These are phyloP conservation scores for Panus rudis DNA, from an alignment of 768 basidiomycete species.

Conservation along the genomic window DNA sequence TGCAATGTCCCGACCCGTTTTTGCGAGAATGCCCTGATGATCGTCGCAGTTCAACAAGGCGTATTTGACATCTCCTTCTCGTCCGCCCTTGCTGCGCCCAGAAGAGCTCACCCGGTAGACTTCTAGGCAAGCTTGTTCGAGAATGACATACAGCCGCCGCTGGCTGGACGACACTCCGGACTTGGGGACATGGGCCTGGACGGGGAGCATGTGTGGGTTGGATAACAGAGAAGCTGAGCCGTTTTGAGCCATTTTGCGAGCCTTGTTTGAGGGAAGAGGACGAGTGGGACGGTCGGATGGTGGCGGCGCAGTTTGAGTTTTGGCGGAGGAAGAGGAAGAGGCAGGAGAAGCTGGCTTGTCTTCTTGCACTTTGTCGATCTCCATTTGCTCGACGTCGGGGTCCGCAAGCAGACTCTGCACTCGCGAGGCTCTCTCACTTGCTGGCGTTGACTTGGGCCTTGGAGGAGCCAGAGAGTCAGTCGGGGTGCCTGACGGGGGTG, in stretches of 20 bases:
- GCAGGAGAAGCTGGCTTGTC: slow-evolving; percentile 10
- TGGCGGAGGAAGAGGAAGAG: slow-evolving; percentile 11
- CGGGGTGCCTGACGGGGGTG: slow-evolving; percentile 18
- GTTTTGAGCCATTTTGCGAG: slow-evolving; percentile 44
- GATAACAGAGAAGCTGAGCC: slow-evolving; percentile 43
- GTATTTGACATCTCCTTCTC: slow-evolving; percentile 83
- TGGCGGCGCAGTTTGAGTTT: slow-evolving; percentile 10
- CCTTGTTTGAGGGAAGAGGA: slow-evolving; percentile 48
- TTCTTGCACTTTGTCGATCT: slow-evolving; percentile 25
- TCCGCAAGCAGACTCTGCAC: slow-evolving; percentile 22
- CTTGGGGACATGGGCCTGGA: slow-evolving; percentile 70
- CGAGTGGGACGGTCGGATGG: slow-evolving; percentile 49
- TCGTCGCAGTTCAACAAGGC: slow-evolving; percentile 97
- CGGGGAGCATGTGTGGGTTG: slow-evolving; percentile 77
- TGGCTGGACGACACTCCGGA: slow-evolving; percentile 40
- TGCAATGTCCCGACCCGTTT: slow-evolving; percentile 95
- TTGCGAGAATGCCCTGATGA: slow-evolving; percentile 96
- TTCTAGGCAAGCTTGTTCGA: slow-evolving; percentile 94
- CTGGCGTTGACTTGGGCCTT: slow-evolving; percentile 69
- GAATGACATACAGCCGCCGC: slow-evolving; percentile 78
- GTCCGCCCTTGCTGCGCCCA: slow-evolving; percentile 41
- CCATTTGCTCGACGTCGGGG: slow-evolving; percentile 20
- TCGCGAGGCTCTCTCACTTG: slow-evolving; percentile 38
- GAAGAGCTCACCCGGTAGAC: slow-evolving; percentile 79
- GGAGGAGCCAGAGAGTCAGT: slow-evolving; percentile 40